Base-by-base conservation (phyloP, 129 eudicot genomes). In the Tanacetum coccineum region DNA sequence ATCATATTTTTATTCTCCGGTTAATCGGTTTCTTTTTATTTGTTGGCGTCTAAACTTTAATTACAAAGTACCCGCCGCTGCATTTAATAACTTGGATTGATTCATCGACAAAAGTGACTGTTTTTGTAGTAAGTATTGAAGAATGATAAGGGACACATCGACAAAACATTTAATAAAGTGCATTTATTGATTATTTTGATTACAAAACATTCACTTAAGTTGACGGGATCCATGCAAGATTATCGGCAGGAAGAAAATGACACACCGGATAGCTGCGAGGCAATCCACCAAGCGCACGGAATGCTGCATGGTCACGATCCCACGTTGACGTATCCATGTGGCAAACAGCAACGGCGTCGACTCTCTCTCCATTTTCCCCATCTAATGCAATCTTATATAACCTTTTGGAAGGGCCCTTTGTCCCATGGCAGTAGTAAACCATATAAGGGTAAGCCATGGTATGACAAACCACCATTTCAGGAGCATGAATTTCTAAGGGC, bases 401-500 rank as follows among this genome's bases (percentile, higher is more conserved):
- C 73, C 72, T 57, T 26, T 65, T 77, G 42, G 42, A 36, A 30
- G 66, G 25, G 54, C 79, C 81, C 62, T 71, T 70, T 57, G 64
- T 72, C 63, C 68, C 72, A 64, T 77, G 81, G 26, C 81, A 78
- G 39, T 67, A 72, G 17, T 30, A 78, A 49, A 78, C 81, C 4
- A 74, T 51, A 46, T 78, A 78, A 59, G 77, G 78, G 9, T 78
- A 78, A 59, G 81, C 69, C 81, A 78, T 78, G 58, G 81, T 72
- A 32, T 78, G 81, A 67, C 81, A 77, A 64, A 71, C 66, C 39
- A 77, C 68, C 77, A 64, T 77, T 9, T 77, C 30, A 40, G 62
- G 45, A 48, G 53, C 70, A 20, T 70, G 44, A 64, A 77, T 25
- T 66, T 77, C 77, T 36, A 47, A 46, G 1, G 81, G 76, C 62